A percentile compares a stretch with the other conserved stretches of the same genome.
Conservation (phyloP, 768 basidiomycete genomes). For the Ramaria sp. region DNA sequence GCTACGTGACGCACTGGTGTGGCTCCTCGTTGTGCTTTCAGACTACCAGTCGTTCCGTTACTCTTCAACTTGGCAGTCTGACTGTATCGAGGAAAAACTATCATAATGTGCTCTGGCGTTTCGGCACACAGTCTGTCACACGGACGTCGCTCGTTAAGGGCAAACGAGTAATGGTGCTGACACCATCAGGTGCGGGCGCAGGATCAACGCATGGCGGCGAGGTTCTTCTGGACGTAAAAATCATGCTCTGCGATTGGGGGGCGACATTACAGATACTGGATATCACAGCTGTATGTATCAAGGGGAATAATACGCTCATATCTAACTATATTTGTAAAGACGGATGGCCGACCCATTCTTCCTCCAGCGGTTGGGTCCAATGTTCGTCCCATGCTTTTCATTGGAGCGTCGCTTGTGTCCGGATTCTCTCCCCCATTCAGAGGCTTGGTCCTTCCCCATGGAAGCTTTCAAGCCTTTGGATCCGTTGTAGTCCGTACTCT, state of each 20-base stretch:
- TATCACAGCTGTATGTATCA: conserved; percentile 4
- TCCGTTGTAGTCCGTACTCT: neutral
- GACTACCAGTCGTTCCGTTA: conserved; percentile 2
- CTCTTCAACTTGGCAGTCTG: conserved; percentile 1
- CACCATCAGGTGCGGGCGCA: neutral
- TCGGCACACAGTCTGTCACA: neutral
- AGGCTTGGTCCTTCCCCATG: conserved; percentile 6
- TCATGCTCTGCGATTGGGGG: conserved; percentile 8
- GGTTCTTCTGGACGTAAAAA: neutral
- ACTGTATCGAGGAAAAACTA: conserved; percentile 5
- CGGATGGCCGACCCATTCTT: neutral
- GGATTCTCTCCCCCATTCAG: conserved; percentile 3
- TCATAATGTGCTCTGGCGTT: conserved; percentile 7
- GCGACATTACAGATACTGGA: neutral
- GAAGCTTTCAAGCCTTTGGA: conserved; percentile 3
- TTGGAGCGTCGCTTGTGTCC: conserved; percentile 6
- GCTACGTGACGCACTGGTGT: conserved; percentile 5
- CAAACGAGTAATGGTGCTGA: neutral
- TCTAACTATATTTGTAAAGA: neutral
- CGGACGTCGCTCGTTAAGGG: neutral
- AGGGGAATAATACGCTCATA: neutral
- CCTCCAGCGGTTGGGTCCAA: neutral
- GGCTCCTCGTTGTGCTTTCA: conserved; percentile 5
- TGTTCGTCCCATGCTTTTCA: conserved; percentile 6
- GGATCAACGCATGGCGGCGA: neutral